Conservation (phyloP, 225 moss, liverwort and hornwort species). For the Marchantia paleacea region DNA sequence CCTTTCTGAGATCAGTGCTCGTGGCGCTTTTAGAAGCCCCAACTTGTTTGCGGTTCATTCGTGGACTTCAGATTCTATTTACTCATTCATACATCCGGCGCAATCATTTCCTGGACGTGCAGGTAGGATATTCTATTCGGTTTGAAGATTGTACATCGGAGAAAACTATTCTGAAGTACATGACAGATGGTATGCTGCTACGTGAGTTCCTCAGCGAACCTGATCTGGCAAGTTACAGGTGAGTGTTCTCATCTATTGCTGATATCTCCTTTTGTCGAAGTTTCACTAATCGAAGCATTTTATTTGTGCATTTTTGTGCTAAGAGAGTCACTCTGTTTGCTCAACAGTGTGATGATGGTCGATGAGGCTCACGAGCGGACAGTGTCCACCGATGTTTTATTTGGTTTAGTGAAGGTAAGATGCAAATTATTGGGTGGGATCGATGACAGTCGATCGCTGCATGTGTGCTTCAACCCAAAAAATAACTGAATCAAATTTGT, state of each 20-base stretch:
- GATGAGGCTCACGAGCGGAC: constrained; percentile 99
- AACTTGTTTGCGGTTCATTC: too few species aligned
- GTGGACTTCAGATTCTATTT: not conserved
- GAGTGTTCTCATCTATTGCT: not conserved
- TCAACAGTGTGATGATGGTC: constrained; percentile 87
- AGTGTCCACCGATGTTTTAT: constrained; percentile 84
- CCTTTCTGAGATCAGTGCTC: too few species aligned
- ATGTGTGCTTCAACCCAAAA: too few species aligned
- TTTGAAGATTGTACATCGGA: constrained; percentile 99
- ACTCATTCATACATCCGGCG: not conserved
- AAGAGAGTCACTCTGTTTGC: not conserved
- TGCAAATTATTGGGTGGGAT: not conserved
- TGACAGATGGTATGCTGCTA: constrained; percentile 98
- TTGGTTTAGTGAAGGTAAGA: constrained; percentile 82
- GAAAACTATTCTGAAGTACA: constrained; percentile 80
- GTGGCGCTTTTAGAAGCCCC: too few species aligned
- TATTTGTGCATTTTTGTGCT: not conserved
- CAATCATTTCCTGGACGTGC: not conserved
- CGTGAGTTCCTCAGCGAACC: constrained; percentile 96
- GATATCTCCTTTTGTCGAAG: not conserved
- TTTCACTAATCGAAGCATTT: not conserved
- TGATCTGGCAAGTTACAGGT: constrained; percentile 81
- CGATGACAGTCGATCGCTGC: not conserved
- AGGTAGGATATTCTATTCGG: constrained; percentile 91
- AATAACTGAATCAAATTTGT: not conserved